Evolutionary conservation across 2,329 filamentous ascomycete species (phyloP), one percentile per base, ranked within the genome.

Genomic region (Zalaria sp.): DNA sequence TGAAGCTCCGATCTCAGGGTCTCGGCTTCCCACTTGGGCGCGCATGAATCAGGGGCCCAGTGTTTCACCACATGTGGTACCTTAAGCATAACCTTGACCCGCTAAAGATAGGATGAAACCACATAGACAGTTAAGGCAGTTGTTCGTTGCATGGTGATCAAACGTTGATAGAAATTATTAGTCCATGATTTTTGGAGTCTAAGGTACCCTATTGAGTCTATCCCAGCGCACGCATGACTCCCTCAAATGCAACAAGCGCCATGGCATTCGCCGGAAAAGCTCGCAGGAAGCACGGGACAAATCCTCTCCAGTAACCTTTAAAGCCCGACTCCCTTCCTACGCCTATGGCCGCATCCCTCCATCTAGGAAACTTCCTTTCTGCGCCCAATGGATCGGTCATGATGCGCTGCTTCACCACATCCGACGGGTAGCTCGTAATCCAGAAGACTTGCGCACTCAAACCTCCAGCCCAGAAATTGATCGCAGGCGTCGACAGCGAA

Each of bases 391-490:
- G 79, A 62, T 96, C 91, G 9, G 89, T 95, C 91, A 98, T 96
- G 57, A 98, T 82, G 28, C 87, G 74, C 68, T 96, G 89, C 71
- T 96, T 96, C 42, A 96, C 79, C 25, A 95, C 84, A 58, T 96
- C 89, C 38, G 78, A 83, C 2, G 91, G 89, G 57, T 96, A 96
- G 49, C 82, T 84, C 11, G 83, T 85, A 35, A 94, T 61, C 91
- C 91, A 98, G 58, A 95, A 98, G 10, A 94, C 66, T 67, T 98
- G 91, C 0, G 91, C 91, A 38, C 82, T 88, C 40, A 96, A 65
- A 0, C 91, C 91, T 3, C 91, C 91, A 0, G 91, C 89, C 89
- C 89, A 96, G 67, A 98, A 98, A 59, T 96, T 96, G 55, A 96
- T 72, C 1, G 79, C 79, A 0, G 91, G 86, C 0, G 77, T 76